Evolutionary conservation across 345 rosid genomes (phyloP).

Genomic region (Raphanus sativus): DNA sequence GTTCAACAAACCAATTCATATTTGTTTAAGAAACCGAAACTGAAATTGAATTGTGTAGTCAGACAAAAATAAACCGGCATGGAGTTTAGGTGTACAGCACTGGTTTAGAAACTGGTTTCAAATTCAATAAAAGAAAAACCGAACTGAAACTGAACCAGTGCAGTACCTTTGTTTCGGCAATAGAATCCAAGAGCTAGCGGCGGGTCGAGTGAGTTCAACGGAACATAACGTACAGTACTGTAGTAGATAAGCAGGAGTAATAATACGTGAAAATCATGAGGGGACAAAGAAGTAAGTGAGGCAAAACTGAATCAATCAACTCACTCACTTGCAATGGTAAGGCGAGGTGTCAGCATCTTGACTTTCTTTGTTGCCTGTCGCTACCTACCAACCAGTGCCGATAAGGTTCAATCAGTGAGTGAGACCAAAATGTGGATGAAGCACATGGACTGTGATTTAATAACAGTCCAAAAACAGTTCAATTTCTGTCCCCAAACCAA

Average conservation of each 20-base stretch:
- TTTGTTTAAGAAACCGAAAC: not conserved
- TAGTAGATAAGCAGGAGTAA: slow-evolving; percentile 15
- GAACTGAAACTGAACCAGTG: slow-evolving; percentile 7
- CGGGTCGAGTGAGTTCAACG: slow-evolving; percentile 77
- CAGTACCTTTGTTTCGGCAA: slow-evolving; percentile 77
- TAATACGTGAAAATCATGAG: not conserved
- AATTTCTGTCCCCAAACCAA: not conserved
- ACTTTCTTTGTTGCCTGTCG: slow-evolving; percentile 50
- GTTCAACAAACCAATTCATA: not conserved
- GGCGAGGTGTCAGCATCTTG: slow-evolving; percentile 73
- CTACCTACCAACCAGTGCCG: slow-evolving; percentile 50
- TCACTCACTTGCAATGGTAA: slow-evolving; percentile 84
- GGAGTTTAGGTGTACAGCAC: not conserved
- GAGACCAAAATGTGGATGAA: slow-evolving; percentile 8
- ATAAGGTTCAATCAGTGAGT: slow-evolving; percentile 23
- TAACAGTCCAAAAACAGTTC: slow-evolving; percentile 3
- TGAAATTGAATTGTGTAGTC: not conserved
- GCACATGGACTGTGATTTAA: slow-evolving; percentile 25
- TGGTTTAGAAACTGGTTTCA: not conserved
- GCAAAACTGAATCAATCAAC: slow-evolving; percentile 16
- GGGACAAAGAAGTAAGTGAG: slow-evolving; percentile 8
- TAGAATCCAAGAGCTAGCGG: slow-evolving; percentile 89
- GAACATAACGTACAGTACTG: slow-evolving; percentile 64
- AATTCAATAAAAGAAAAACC: not conserved
- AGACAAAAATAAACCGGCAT: not conserved